Conservation (phyloP, 306 rosid genomes). For the Datisca glomerata region DNA sequence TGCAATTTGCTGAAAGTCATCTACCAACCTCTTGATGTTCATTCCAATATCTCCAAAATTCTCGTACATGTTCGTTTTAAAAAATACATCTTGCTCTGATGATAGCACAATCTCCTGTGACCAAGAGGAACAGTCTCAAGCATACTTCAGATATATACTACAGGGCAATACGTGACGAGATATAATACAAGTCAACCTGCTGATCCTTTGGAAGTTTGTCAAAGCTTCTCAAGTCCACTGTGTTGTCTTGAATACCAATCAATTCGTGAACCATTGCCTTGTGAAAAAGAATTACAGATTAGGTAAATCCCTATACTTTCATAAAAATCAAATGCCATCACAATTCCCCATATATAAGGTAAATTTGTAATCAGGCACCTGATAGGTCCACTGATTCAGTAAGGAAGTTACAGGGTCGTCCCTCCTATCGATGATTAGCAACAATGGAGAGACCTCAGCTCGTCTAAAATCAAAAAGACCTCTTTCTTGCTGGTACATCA, state of each 20-base stretch:
- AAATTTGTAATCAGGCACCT: slow-evolving; percentile 32
- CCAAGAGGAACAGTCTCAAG: too few species aligned
- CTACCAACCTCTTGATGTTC: slow-evolving; percentile 89
- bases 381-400: slow-evolving; percentile 95
- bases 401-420: slow-evolving; percentile 92
- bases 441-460: slow-evolving; percentile 74
- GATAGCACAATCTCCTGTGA: slow-evolving; percentile 89
- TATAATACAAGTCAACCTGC: slow-evolving; percentile 55
- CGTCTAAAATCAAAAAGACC: slow-evolving; percentile 93
- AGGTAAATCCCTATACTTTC: neutral
- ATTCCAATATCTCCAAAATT: slow-evolving; percentile 97
- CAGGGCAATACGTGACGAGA: slow-evolving; percentile 5
- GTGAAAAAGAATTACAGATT: too few species aligned
- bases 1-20: slow-evolving; percentile 84
- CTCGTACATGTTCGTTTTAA: slow-evolving; percentile 82
- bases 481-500: slow-evolving; percentile 93
- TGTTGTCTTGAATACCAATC: slow-evolving; percentile 89
- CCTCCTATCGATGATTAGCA: slow-evolving; percentile 91
- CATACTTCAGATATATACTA: too few species aligned
- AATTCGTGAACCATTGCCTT: slow-evolving; percentile 99
- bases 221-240: slow-evolving; percentile 68
- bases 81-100: slow-evolving; percentile 84
- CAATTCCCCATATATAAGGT: neutral
- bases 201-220: slow-evolving; percentile 75
- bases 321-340: slow-evolving; percentile 4